Evolutionary conservation across 805 yeast genomes (phyloP), one percentile per base, ranked within the genome.

Genomic region (Tetrapisispora namnaoensis): DNA sequence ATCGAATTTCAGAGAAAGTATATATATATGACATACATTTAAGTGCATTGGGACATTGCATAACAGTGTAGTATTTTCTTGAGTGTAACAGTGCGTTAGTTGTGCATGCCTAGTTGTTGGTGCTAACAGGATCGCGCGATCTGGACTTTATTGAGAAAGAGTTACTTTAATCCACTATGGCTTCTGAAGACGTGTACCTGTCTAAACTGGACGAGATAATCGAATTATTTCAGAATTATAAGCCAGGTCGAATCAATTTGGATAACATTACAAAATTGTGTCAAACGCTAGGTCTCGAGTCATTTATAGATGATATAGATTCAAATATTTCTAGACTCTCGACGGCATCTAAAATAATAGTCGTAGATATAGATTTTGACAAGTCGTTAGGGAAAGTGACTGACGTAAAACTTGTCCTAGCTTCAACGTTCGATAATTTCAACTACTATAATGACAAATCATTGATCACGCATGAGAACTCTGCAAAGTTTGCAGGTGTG

Each of bases 291-390:
- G 64, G 63, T 8, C 46, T 65, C 34, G 69, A 65, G 47, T 64
- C 68, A 1, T 65, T 65, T 44, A 60, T 60, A 4, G 69, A 65
- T 44, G 62, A 61, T 44, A 49, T 65, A 3, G 63, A 57, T 42
- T 45, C 49, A 4, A 55, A 57, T 20, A 52, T 53, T 4, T 55
- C 65, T 16, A 55, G 70, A 44, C 48, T 66, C 8, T 66, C 70
- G 0, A 63, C 68, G 3, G 70, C 70, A 1, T 66, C 69, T 2
- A 65, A 66, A 37, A 66, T 66, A 41, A 60, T 66, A 17, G 70
- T 66, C 28, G 61, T 66, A 32, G 70, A 66, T 51, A 65, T 66
- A 22, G 70, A 66, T 47, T 66, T 63, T 47, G 55, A 56, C 20
- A 64, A 56, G 30, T 42, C 35, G 7, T 50, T 53, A 42, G 56